These are phyloP conservation scores for Helotiales sp. DNA, from an alignment of 2,329 filamentous ascomycete species.

Conservation along the genomic window DNA sequence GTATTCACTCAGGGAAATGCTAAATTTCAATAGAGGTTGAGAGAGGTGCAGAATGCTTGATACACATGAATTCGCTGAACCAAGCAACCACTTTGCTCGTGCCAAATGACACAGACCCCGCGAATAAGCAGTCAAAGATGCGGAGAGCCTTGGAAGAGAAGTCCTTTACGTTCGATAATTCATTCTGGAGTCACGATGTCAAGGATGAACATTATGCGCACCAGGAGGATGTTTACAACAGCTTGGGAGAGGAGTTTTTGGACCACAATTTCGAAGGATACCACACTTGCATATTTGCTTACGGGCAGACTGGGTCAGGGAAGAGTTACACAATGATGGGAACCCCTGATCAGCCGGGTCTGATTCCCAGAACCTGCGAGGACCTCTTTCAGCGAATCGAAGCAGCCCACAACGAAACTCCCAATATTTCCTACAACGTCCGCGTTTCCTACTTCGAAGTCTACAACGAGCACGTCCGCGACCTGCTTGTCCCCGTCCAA, in stretches of 20 bases:
- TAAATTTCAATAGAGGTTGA: constrained; percentile 65
- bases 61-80: constrained; percentile 85
- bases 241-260: constrained; percentile 91
- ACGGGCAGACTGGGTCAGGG: constrained; percentile 94
- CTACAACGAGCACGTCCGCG: constrained; percentile 98
- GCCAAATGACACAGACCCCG: constrained; percentile 57
- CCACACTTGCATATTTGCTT: constrained; percentile 98
- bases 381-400: constrained; percentile 95
- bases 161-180: constrained; percentile 93
- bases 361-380: constrained; percentile 94
- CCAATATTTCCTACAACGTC: constrained; percentile 95
- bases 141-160: constrained; percentile 84
- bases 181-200: constrained; percentile 91
- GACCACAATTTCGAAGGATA: constrained; percentile 99
- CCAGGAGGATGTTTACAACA: constrained; percentile 92
- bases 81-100: constrained; percentile 81
- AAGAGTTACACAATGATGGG: constrained; percentile 99
- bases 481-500: constrained; percentile 76
- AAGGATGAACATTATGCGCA: constrained; percentile 82
- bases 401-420: constrained; percentile 68
- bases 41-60: constrained; percentile 77
- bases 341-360: constrained; percentile 75
- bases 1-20: background rate
- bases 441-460: constrained; percentile 99
- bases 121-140: constrained; percentile 59